Evolutionary conservation across 441 rosid genomes (phyloP), one percentile per base, ranked within the genome.

Genomic region (Iberis amara): DNA sequence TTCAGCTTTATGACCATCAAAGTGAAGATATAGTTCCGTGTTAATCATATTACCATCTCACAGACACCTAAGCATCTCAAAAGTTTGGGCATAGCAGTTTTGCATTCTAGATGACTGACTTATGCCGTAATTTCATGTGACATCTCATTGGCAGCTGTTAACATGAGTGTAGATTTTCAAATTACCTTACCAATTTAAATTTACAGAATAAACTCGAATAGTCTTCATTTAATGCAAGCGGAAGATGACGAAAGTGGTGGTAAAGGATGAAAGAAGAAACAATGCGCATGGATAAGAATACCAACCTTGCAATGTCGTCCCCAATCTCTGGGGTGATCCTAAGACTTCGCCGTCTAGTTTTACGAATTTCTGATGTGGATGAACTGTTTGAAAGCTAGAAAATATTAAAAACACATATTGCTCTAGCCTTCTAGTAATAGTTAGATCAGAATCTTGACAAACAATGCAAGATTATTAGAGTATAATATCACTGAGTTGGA

Each of bases 281-380:
- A 41, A 30, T 21, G 42, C 61, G 36, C 14, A 55, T 5, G n/a
- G 58, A 46, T 41, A 48, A 60, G 41, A 57, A 50, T 37, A 55
- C 64, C 81, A 73, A 90, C 99, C 94, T 90, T 66, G 85, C 99
- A 47, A 94, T 94, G 78, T 94, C 98, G 79, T 94, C 99, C 37
- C 99, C 95, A 65, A 94, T 94, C 78, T 90, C 95, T 10, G 98
- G 96, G 60, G 99, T 85, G 71, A 87, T 83, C 76, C 98, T 94
- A 62, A 83, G 78, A 82, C 94, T 90, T 74, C 99, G 75, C 72
- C 99, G 77, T 73, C 71, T 67, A 67, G 84, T 38, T 69, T 94
- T 89, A 62, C 86, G 94, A 55, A 86, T 75, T 46, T 87, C 99
- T 52, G 81, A 75, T 52, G 80, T 71, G 52, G 97, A 80, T 44